These are phyloP conservation scores for Tetrahymena thermophila DNA, from an alignment of 73 alveolate genomes.

Conservation along the genomic window DNA sequence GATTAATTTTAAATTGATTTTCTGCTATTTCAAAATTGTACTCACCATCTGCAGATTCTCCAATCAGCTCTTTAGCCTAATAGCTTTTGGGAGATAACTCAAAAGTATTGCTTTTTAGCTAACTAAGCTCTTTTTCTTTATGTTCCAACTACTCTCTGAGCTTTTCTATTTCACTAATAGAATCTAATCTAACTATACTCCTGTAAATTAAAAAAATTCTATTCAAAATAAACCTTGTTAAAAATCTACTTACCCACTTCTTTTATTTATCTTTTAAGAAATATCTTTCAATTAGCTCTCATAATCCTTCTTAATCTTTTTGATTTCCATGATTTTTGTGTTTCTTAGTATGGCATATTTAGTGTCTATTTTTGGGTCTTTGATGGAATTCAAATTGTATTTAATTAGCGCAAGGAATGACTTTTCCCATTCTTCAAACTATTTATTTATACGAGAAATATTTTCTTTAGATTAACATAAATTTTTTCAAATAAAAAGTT, in stretches of 20 bases:
- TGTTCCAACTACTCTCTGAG: background rate
- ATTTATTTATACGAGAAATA: background rate
- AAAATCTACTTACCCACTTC: background rate
- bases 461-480: background rate
- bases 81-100: background rate
- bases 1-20: background rate
- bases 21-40: background rate
- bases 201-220: background rate
- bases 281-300: background rate
- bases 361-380: background rate
- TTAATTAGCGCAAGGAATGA: background rate
- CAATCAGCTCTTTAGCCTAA: background rate
- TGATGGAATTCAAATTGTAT: background rate
- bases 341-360: background rate
- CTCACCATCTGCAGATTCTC: background rate
- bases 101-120: background rate
- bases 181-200: background rate
- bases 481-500: background rate
- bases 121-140: background rate
- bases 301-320: background rate
- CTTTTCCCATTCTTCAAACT: background rate
- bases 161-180: background rate
- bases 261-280: background rate
- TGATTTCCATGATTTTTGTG: background rate
- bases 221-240: background rate